phyloP scores from a whole-genome alignment of 2,329 filamentous ascomycete genomes.

The Daldinia sp. region DNA sequence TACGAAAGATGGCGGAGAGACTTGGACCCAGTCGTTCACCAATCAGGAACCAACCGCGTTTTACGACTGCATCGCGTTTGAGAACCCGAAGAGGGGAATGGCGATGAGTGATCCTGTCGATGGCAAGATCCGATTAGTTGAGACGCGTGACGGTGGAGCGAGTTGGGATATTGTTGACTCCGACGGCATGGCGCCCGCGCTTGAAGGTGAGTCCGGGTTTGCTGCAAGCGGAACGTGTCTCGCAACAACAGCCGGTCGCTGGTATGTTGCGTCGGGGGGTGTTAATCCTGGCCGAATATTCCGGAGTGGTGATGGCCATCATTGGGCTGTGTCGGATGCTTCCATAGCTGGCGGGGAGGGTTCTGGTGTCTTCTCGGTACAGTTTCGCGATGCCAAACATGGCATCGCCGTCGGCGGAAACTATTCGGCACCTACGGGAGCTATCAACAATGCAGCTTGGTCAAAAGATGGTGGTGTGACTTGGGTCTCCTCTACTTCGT shows the following conservation, averaged over 20 bases:
- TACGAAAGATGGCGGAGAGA: slow-evolving; percentile 48
- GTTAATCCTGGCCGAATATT: slow-evolving; percentile 50
- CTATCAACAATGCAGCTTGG: slow-evolving; percentile 48
- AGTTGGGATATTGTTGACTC: slow-evolving; percentile 48
- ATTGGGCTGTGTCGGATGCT: slow-evolving; percentile 48
- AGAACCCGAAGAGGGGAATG: slow-evolving; percentile 44
- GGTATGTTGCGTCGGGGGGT: slow-evolving; percentile 50
- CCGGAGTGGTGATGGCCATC: slow-evolving; percentile 45
- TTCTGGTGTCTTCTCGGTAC: slow-evolving; percentile 52
- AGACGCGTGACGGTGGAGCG: slow-evolving; percentile 50
- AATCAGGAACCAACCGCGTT: slow-evolving; percentile 51
- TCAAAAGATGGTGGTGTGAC: slow-evolving; percentile 50
- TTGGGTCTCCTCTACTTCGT: slow-evolving; percentile 46
- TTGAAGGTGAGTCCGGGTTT: slow-evolving; percentile 50
- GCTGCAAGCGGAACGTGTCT: slow-evolving; percentile 54
- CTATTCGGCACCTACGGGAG: slow-evolving; percentile 45
- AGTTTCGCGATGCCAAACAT: slow-evolving; percentile 47
- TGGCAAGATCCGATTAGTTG: slow-evolving; percentile 51
- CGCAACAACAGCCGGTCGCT: slow-evolving; percentile 46
- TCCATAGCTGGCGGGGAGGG: slow-evolving; percentile 47
- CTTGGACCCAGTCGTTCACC: slow-evolving; percentile 49
- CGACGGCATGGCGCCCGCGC: slow-evolving; percentile 45
- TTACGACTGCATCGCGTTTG: slow-evolving; percentile 53
- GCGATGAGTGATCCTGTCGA: slow-evolving; percentile 53
- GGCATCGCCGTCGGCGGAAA: slow-evolving; percentile 53